Conservation (phyloP, 78 protist species). For the Dictyostelium brefeldianum region DNA sequence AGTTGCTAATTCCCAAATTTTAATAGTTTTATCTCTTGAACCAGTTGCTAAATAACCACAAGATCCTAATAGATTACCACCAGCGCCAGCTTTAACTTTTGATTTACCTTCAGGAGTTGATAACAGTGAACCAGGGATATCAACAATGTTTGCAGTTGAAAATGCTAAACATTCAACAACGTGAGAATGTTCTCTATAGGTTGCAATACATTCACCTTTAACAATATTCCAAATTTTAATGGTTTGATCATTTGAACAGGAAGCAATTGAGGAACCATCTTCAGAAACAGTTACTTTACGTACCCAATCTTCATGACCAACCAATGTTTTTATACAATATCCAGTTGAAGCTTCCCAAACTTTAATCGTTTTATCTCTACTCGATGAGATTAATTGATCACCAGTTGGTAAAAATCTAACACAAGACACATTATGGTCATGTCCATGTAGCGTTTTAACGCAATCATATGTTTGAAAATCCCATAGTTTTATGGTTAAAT, state of each 20-base stretch:
- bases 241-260: slow-evolving; percentile 87
- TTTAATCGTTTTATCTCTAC: slow-evolving; percentile 89
- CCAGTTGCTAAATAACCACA: slow-evolving; percentile 88
- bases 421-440: slow-evolving; percentile 90
- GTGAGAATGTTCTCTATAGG: slow-evolving; percentile 87
- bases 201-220: slow-evolving; percentile 84
- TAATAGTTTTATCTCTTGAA: slow-evolving; percentile 89
- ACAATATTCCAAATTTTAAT: slow-evolving; percentile 83
- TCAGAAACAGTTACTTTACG: slow-evolving; percentile 51
- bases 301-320: slow-evolving; percentile 93
- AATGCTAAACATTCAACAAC: slow-evolving; percentile 91
- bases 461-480: slow-evolving; percentile 69
- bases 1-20: slow-evolving; percentile 89
- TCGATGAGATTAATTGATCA: slow-evolving; percentile 81
- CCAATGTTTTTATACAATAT: slow-evolving; percentile 82
- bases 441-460: slow-evolving; percentile 86
- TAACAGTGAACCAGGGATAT: slow-evolving; percentile 30
- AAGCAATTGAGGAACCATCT: slow-evolving; percentile 75
- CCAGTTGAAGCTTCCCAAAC: slow-evolving; percentile 91
- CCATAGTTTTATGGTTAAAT: slow-evolving; percentile 92
- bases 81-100: slow-evolving; percentile 64
- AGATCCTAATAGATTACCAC: slow-evolving; percentile 71
- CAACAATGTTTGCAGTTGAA: slow-evolving; percentile 80
- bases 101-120: slow-evolving; percentile 72
- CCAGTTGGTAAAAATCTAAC: slow-evolving; percentile 88